phyloP scores from a whole-genome alignment of 163 green algal genomes.

The Chlorella variabilis region DNA sequence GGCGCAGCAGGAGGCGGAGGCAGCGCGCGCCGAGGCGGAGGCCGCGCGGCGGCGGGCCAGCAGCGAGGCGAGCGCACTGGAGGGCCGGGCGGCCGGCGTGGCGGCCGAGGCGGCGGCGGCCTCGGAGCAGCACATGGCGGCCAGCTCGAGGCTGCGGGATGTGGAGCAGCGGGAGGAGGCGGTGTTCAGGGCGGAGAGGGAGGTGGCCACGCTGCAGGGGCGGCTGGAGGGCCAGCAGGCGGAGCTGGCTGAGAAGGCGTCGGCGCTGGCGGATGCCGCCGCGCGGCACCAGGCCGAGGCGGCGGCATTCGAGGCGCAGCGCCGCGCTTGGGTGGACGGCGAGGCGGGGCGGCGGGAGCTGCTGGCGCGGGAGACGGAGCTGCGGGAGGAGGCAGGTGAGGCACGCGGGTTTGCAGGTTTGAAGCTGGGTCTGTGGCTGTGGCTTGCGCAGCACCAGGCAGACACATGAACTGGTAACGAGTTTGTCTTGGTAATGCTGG shows the following conservation, averaged over 20 bases:
- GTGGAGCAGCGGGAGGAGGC: constrained; percentile 48
- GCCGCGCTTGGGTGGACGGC: constrained; percentile 44
- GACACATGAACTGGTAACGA: too few species aligned
- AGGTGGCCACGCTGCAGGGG: constrained; percentile 8
- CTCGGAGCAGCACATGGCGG: constrained; percentile 41
- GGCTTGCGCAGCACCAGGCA: too few species aligned
- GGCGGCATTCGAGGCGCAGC: constrained; percentile 33
- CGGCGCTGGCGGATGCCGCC: constrained; percentile 33
- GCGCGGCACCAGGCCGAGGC: constrained; percentile 40
- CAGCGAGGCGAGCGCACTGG: constrained; percentile 12
- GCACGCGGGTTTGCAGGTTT: too few species aligned
- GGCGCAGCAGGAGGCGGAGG: constrained; percentile 27
- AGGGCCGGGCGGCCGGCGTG: constrained; percentile 32
- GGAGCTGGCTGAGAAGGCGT: constrained; percentile 32
- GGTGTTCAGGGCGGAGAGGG: constrained; percentile 18
- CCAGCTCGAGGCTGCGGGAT: constrained; percentile 28
- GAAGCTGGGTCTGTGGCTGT: not conserved
- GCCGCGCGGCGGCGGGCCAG: constrained; percentile 20
- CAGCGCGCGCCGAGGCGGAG: constrained; percentile 39
- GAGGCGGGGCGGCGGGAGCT: constrained; percentile 34
- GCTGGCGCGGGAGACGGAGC: constrained; percentile 27
- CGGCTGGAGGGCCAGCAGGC: constrained; percentile 49
- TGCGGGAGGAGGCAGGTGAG: constrained; percentile 40
- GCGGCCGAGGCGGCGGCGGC: constrained; percentile 35
- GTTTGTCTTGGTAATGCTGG: too few species aligned